Conservation (phyloP, 177 flowering plant genomes). For the Tripterygium wilfordii region DNA sequence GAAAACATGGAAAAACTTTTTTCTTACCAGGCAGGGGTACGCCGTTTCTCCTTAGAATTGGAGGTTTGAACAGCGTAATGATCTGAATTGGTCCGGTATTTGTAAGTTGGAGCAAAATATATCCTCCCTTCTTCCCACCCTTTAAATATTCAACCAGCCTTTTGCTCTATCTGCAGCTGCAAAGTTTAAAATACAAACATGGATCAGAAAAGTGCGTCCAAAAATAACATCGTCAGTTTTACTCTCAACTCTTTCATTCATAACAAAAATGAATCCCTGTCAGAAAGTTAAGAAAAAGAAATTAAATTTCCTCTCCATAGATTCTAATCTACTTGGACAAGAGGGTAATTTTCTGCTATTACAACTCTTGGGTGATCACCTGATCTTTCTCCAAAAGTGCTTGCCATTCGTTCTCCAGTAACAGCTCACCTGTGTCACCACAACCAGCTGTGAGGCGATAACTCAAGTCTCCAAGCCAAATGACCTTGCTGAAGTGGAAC, state of each 20-base stretch:
- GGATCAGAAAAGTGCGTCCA: neutral
- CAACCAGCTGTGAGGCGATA: constrained; percentile 55
- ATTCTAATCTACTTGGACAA: neutral
- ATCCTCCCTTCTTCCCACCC: constrained; percentile 92
- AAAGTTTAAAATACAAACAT: neutral
- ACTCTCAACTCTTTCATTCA: too few species aligned
- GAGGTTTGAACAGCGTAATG: constrained; percentile 46
- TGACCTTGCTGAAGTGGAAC: constrained; percentile 48
- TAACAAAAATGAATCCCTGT: too few species aligned
- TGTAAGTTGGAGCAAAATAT: constrained; percentile 83
- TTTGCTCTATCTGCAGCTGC: constrained; percentile 73
- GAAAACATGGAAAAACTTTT: neutral
- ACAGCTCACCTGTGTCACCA: constrained; percentile 39
- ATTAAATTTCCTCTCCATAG: too few species aligned
- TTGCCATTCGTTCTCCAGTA: constrained; percentile 65
- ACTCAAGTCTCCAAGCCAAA: constrained; percentile 91
- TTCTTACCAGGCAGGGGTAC: constrained; percentile 86
- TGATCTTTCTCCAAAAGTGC: constrained; percentile 76
- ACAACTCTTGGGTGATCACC: constrained; percentile 24
- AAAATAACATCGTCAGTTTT: too few species aligned
- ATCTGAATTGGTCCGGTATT: constrained; percentile 65
- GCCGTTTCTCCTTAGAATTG: constrained; percentile 49
- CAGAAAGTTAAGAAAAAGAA: too few species aligned
- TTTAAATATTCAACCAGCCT: constrained; percentile 66
- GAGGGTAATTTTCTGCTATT: neutral